Base-by-base conservation (phyloP, 495 filamentous ascomycete species). In the Amniculicola lignicola region DNA sequence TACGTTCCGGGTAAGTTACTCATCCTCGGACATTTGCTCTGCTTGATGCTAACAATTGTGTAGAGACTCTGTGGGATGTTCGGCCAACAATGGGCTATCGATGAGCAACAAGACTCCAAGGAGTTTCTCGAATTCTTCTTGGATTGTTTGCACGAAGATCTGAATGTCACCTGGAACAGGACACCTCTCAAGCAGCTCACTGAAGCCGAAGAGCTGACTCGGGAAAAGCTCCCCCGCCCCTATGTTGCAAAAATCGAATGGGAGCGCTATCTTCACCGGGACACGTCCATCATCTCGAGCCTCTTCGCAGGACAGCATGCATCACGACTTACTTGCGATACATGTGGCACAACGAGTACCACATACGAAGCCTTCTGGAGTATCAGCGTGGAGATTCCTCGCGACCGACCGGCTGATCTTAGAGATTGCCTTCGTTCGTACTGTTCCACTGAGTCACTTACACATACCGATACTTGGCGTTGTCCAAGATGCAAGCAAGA, bases 101-200 rank as follows among this genome's bases (percentile, higher is more conserved):
- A 82, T 50, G 71, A 78, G 40, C 86, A 90, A 59, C 88, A 92
- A 69, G 88, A 92, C 66, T 82, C 87, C 10, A 84, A 85, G 62
- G 88, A 90, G 59, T 90, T 88, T 51, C 82, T 88, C 57, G 82
- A 82, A 59, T 89, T 86, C 64, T 64, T 89, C 3, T 71, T 90
- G 12, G 84, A 87, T 61, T 78, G 76, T 39, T 69, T 92, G 6
- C 85, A 87, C 46, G 87, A 92, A 67, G 88, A 92, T 64, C 72
- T 88, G 22, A 92, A 92, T 59, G 69, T 77, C 29, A 77, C 80
- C 35, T 87, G 81, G 75, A 74, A 81, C 40, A 73, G 77, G 33
- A 76, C 69, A 7, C 82, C 78, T 1, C 72, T 86, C 3, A 75
- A 77, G 28, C 75, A 76, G 4, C 73, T 89, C 33, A 87, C 80